phyloP scores from a whole-genome alignment of 2,329 filamentous ascomycete genomes.

The Paraphoma chrysanthemicola region DNA sequence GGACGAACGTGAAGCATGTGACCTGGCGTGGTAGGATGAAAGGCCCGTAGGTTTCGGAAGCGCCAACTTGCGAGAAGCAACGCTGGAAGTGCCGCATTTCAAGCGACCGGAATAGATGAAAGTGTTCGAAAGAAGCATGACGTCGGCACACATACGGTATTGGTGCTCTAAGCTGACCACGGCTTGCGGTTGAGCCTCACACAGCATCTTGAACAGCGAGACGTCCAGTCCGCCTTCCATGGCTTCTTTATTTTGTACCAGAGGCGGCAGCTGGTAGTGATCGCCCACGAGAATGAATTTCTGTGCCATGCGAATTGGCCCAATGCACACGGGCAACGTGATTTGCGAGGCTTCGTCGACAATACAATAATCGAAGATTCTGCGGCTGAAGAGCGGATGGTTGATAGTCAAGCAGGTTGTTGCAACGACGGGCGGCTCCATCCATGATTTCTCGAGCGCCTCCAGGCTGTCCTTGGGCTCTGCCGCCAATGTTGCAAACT shows the following conservation, averaged over 20 bases:
- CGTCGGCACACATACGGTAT: conserved; percentile 97
- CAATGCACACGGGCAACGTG: conserved; percentile 91
- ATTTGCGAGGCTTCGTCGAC: conserved; percentile 98
- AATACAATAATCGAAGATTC: conserved; percentile 96
- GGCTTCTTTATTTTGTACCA: conserved; percentile 92
- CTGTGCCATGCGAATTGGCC: conserved; percentile 88
- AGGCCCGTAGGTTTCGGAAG: conserved; percentile 61
- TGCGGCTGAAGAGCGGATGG: conserved; percentile 85
- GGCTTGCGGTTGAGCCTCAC: conserved; percentile 83
- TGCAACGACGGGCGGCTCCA: conserved; percentile 86
- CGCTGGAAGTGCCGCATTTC: conserved; percentile 82
- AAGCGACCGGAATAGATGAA: conserved; percentile 92
- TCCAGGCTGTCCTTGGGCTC: conserved; percentile 78
- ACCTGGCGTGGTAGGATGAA: conserved; percentile 38
- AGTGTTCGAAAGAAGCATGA: conserved; percentile 92
- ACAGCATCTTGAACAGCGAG: conserved; percentile 91
- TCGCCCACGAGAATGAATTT: conserved; percentile 96
- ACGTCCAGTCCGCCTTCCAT: conserved; percentile 86
- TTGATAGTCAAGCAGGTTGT: conserved; percentile 94
- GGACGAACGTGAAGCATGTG: conserved; percentile 15
- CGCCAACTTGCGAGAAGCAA: conserved; percentile 72
- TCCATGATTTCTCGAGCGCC: conserved; percentile 83
- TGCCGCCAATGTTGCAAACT: conserved; percentile 81
- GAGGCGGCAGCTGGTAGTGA: conserved; percentile 92
- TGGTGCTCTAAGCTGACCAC: conserved; percentile 94